Evolutionary conservation across 2,329 filamentous ascomycete genomes (phyloP).

Genomic region (Aspergillus oerlinghausenensis): DNA sequence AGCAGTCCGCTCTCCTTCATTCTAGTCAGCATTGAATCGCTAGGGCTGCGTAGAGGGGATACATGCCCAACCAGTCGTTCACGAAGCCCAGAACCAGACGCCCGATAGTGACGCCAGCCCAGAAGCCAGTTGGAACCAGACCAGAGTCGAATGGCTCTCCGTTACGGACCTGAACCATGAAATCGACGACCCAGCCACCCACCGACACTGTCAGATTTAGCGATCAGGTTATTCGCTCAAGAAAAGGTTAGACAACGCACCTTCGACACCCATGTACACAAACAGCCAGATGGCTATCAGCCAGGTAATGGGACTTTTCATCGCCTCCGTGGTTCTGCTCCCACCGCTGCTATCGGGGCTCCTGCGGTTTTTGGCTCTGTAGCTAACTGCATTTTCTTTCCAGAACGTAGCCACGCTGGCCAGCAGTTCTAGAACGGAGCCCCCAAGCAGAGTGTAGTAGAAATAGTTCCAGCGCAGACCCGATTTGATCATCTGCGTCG

Average conservation of each 20-base stretch:
- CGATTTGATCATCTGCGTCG: conserved; percentile 9
- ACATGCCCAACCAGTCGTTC: conserved; percentile 55
- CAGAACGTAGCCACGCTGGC: conserved; percentile 5
- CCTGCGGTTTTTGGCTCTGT: conserved; percentile 6
- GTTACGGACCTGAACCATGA: conserved; percentile 68
- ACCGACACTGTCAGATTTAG: conserved; percentile 4
- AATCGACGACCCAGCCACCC: conserved; percentile 67
- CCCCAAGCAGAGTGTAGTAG: conserved; percentile 9
- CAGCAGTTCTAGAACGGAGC: conserved; percentile 5
- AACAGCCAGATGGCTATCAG: conserved; percentile 8
- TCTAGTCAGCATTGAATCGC: conserved; percentile 9
- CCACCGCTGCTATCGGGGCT: background rate
- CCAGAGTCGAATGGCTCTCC: conserved; percentile 62
- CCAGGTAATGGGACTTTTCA: conserved; percentile 8
- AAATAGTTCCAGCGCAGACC: conserved; percentile 9
- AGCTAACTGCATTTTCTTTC: conserved; percentile 5
- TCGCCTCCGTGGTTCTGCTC: conserved; percentile 6
- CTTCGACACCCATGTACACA: conserved; percentile 69
- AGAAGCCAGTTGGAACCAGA: conserved; percentile 68
- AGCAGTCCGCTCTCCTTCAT: conserved; percentile 62
- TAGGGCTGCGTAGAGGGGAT: conserved; percentile 57
- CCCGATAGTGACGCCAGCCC: conserved; percentile 70
- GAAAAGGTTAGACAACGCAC: conserved; percentile 29
- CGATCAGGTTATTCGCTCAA: background rate
- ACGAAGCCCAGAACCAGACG: conserved; percentile 62